Evolutionary conservation across 805 yeast species (phyloP), one percentile per base, ranked within the genome.

Genomic region (Myxozyma neotropica): DNA sequence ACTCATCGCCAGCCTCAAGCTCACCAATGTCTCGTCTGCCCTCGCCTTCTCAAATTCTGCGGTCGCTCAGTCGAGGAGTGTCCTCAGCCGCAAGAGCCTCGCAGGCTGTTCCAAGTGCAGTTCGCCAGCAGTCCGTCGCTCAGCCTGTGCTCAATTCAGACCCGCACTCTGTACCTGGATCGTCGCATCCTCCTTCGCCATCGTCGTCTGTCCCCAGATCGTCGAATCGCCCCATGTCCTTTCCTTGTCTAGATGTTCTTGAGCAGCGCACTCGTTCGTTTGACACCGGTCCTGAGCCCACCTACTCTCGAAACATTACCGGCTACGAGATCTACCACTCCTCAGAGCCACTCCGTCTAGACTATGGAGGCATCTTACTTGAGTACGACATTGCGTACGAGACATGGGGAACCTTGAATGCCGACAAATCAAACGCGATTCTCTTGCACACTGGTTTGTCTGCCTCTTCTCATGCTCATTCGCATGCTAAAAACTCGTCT

Each of bases 401-500:
- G 73, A 83, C 92, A 2, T 92, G 97, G 97, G 97, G 97, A 1
- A 67, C 70, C 4, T 77, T 92, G 63, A 87, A 88, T 65, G 71
- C 74, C 1, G 80, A 77, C 49, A 82, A 76, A 63, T 82, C 87
- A 23, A 92, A 92, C 70, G 88, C 91, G 12, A 82, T 92, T 21
- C 77, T 92, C 36, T 74, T 92, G 7, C 97, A 92, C 69, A 92
- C 97, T 0, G 97, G 97, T 0, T 78, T 92, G 19, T 88, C 96
- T 0, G 97, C 97, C 0, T 88, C 96, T 0, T 89, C 96, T 1
- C 97, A 92, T 75, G 97, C 97, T 7, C 87, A 83, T 68, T 88
- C 96, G 2, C 93, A 88, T 60, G 75, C 78, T 0, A 77, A 80
- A 33, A 91, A 91, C 71, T 71, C 82, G 4, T 81, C 82, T 63